Evolutionary conservation across 768 basidiomycete genomes (phyloP), one percentile per base, ranked within the genome.

Genomic region (Pleurotus eryngii): DNA sequence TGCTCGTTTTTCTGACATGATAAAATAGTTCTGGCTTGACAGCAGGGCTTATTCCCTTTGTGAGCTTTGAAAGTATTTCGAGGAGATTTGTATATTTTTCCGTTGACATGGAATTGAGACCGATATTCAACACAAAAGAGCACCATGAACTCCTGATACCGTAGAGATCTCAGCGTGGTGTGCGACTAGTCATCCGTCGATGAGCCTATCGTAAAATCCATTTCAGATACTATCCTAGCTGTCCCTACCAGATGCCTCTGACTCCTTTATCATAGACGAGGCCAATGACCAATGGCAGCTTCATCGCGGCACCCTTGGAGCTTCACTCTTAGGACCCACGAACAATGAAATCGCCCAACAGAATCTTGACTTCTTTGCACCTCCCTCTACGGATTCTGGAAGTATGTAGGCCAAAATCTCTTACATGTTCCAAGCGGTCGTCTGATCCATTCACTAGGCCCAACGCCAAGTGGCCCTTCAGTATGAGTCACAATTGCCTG

Each of bases 391-490:
- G 5, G 80, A 81, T 61, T 62, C 72, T 53, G 77, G 79, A 30
- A 70, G 65, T 56, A 62, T 80, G 78, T 77, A 61, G 40, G 77
- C 8, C 8, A 9, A 35, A 35, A 35, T 9, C 30, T 11, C 3
- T 9, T 9, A 35, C 8, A 35, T 35, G 3, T 3, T 11, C 3
- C 30, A 35, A 3, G 11, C 30, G 3, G 30, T 35, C 1, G 0
- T 9, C 8, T 35, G 30, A 35, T 11, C 30, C 11, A 35, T 18
- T 58, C 43, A n/a, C 11, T 17, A 81, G 81, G 1, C 46, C 59
- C 5, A 82, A 83, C 58, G 74, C 78, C 20, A 83, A 84, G 64
- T 84, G 84, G 84, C 76, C 84, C 0, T 82, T 84, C 64, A 67
- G 68, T 57, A 63, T 84, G 42, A 83, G 81, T 55, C 79, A 79